Conservation (phyloP, 73 alveolate species). For the Halteria grandinella region DNA sequence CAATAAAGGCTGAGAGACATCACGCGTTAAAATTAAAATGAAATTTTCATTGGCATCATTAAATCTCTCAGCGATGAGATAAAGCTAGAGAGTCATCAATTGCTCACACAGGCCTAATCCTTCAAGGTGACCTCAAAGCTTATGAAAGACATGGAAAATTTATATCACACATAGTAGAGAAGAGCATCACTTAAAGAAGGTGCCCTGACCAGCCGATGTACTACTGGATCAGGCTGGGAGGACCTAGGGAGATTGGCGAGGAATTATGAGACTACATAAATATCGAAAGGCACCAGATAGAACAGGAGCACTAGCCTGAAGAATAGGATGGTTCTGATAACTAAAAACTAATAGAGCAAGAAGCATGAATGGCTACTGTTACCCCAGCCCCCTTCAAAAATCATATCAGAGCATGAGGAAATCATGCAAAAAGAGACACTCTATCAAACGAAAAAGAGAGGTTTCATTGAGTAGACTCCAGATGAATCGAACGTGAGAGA, state of each 20-base stretch:
- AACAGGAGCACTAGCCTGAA: constrained; percentile 15
- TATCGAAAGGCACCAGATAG: not conserved
- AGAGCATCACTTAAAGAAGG: too few relatives aligned
- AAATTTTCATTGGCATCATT: not conserved
- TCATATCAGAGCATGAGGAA: too few relatives aligned
- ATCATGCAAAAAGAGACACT: too few relatives aligned
- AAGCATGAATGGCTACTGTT: constrained; percentile 19
- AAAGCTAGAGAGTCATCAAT: constrained; percentile 3
- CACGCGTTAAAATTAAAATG: not conserved
- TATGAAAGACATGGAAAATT: constrained; percentile 32
- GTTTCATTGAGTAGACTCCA: too few relatives aligned
- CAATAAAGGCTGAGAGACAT: too few relatives aligned
- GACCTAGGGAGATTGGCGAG: not conserved
- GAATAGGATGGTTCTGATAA: constrained; percentile 24
- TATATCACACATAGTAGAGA: constrained; percentile 10
- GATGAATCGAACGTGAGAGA: too few relatives aligned
- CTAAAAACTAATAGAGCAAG: not conserved
- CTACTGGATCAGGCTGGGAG: not conserved
- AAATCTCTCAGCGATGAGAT: constrained; percentile 17
- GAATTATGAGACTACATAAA: not conserved
- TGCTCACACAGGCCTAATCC: constrained; percentile 2
- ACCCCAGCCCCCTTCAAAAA: constrained; percentile 14
- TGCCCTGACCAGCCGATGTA: not conserved
- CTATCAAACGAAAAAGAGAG: too few relatives aligned
- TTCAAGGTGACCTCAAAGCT: constrained; percentile 22